These are phyloP conservation scores for Phytophthora hibernalis DNA, from an alignment of 352 stramenopile genomes.

Conservation along the genomic window DNA sequence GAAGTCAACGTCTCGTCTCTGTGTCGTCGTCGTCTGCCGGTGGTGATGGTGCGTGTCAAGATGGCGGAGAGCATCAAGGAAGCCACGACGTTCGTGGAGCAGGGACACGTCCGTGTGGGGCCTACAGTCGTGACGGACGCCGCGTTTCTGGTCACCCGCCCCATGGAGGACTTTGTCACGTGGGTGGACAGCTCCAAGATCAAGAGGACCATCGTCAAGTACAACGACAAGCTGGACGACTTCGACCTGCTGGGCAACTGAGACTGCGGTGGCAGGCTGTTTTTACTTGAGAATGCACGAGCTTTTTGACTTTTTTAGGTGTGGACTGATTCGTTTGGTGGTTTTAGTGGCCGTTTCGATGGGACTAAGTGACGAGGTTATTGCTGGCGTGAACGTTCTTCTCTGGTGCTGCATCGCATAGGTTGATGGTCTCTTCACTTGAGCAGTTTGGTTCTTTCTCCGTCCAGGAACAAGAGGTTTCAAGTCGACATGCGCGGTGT, in stretches of 20 bases:
- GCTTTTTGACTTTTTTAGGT: constrained; percentile 21
- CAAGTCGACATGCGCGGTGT: constrained; percentile 25
- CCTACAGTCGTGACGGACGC: constrained; percentile 95
- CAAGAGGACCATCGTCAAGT: constrained; percentile 97
- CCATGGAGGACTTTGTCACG: constrained; percentile 99
- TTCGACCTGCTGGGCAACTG: constrained; percentile 99
- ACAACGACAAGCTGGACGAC: constrained; percentile 99
- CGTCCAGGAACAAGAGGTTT: neutral
- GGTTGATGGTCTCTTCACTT: constrained; percentile 5
- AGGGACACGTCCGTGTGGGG: constrained; percentile 96
- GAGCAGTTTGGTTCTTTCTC: constrained; percentile 7
- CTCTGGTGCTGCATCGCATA: constrained; percentile 4
- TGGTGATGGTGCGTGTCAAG: constrained; percentile 99
- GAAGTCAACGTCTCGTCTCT: constrained; percentile 96
- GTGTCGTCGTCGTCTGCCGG: constrained; percentile 95
- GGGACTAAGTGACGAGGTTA: constrained; percentile 7
- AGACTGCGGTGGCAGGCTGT: constrained; percentile 2
- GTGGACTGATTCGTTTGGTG: neutral
- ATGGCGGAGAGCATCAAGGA: constrained; percentile 99
- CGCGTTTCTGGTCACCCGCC: constrained; percentile 97
- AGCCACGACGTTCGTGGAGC: constrained; percentile 97
- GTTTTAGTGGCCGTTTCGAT: constrained; percentile 15
- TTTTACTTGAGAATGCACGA: constrained; percentile 20
- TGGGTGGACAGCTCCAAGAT: constrained; percentile 99
- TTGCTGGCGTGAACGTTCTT: constrained; percentile 5